Conservation (phyloP, 257 asterid genomes). For the Prunella vulgaris region DNA sequence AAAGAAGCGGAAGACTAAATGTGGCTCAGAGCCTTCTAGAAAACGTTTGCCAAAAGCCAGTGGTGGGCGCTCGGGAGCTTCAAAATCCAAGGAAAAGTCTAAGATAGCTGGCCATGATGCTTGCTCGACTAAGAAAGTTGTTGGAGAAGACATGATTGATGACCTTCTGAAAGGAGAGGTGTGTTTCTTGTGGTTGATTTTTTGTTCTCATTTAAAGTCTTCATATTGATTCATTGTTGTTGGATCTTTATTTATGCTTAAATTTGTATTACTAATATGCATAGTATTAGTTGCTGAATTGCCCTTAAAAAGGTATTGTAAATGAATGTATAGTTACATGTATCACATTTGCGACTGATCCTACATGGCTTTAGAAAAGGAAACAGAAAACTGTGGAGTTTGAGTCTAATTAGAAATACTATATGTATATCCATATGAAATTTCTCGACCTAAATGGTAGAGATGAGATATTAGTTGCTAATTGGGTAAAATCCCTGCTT, state of each 20-base stretch:
- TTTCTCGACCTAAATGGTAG: neutral
- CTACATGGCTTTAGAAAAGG: conserved; percentile 4
- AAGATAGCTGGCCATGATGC: conserved; percentile 33
- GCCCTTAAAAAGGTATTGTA: neutral
- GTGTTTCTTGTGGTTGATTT: conserved; percentile 4
- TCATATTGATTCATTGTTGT: neutral
- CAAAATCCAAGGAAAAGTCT: conserved; percentile 38
- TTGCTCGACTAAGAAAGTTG: conserved; percentile 20
- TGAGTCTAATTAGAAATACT: neutral
- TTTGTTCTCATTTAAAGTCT: neutral
- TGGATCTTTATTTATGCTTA: conserved; percentile 6
- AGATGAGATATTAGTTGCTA: neutral
- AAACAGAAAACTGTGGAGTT: neutral
- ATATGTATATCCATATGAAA: neutral
- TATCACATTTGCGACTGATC: neutral
- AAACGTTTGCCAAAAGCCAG: conserved; percentile 28
- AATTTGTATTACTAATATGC: neutral
- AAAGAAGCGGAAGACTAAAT: conserved; percentile 42
- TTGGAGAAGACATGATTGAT: conserved; percentile 26
- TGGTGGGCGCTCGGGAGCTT: conserved; percentile 32
- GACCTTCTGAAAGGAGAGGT: conserved; percentile 60
- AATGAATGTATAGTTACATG: neutral
- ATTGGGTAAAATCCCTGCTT: neutral
- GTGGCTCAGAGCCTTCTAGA: conserved; percentile 29
- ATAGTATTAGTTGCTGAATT: neutral